phyloP scores from a whole-genome alignment of 2,329 filamentous ascomycete genomes.

The Talaromyces atroroseus region DNA sequence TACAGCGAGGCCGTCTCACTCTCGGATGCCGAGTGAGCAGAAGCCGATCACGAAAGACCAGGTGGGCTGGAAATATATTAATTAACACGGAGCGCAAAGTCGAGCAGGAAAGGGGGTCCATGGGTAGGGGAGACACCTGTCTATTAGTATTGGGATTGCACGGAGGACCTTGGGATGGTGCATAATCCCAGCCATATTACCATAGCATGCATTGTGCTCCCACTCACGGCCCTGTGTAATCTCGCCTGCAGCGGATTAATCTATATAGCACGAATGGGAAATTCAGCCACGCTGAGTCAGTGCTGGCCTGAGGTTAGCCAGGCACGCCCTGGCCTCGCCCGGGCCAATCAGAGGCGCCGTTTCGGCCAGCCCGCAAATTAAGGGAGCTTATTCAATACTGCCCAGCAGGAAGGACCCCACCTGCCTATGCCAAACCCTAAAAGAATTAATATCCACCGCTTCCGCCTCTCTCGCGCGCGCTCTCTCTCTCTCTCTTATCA shows the following conservation, averaged over 20 bases:
- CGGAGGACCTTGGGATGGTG: no score
- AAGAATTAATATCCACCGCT: background rate
- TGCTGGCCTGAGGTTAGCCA: no score
- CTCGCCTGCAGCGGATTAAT: background rate
- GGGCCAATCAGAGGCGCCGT: background rate
- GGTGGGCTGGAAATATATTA: no score
- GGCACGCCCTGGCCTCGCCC: no score
- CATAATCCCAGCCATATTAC: no score
- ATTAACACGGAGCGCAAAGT: no score
- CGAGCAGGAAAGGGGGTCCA: no score
- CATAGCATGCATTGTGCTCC: no score
- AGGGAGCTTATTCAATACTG: background rate
- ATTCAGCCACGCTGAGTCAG: no score
- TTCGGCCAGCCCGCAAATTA: background rate
- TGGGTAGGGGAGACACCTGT: no score
- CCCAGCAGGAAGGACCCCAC: background rate
- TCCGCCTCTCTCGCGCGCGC: background rate
- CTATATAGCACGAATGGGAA: no score
- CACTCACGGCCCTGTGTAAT: background rate
- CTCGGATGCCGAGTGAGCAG: background rate
- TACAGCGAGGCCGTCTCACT: background rate
- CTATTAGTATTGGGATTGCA: no score
- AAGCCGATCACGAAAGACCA: background rate
- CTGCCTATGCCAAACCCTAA: constrained; percentile 5
- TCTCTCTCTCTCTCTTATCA: constrained; percentile 6